These are phyloP conservation scores for Penicillium coffeae DNA, from an alignment of 495 filamentous ascomycete species.

Conservation along the genomic window DNA sequence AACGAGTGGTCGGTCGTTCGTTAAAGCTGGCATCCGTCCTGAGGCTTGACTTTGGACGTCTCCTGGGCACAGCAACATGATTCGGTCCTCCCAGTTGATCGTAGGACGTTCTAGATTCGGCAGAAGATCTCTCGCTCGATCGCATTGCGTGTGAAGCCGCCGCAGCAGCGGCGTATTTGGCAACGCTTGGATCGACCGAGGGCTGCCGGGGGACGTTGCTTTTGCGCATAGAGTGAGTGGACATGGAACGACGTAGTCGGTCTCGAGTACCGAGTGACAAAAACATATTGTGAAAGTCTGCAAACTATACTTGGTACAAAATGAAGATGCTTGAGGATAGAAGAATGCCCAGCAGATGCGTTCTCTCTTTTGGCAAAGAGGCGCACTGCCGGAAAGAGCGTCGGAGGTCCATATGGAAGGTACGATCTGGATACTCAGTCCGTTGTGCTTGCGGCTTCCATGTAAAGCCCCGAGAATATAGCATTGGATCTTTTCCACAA, in stretches of 20 bases:
- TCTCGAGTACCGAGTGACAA: slow-evolving; percentile 33
- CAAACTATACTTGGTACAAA: slow-evolving; percentile 14
- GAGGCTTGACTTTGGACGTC: slow-evolving; percentile 20
- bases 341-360: background rate
- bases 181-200: slow-evolving; percentile 50
- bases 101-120: slow-evolving; percentile 28
- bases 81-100: slow-evolving; percentile 30
- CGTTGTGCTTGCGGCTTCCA: too few relatives aligned
- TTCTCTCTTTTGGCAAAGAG: too few relatives aligned
- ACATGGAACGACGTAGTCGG: slow-evolving; percentile 57
- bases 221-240: slow-evolving; percentile 55
- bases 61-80: slow-evolving; percentile 37
- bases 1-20: background rate
- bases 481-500: too few relatives aligned
- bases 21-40: background rate
- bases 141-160: slow-evolving; percentile 67
- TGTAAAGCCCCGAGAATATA: background rate
- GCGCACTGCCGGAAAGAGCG: background rate
- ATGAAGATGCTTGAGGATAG: slow-evolving; percentile 2
- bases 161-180: slow-evolving; percentile 58
- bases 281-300: slow-evolving; percentile 28
- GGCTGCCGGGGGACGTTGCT: slow-evolving; percentile 24
- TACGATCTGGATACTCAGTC: background rate
- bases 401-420: background rate
- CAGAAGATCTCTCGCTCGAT: slow-evolving; percentile 44